These are phyloP conservation scores for Tubosaeta brunneosetosa DNA, from an alignment of 768 basidiomycete genomes.

Conservation along the genomic window DNA sequence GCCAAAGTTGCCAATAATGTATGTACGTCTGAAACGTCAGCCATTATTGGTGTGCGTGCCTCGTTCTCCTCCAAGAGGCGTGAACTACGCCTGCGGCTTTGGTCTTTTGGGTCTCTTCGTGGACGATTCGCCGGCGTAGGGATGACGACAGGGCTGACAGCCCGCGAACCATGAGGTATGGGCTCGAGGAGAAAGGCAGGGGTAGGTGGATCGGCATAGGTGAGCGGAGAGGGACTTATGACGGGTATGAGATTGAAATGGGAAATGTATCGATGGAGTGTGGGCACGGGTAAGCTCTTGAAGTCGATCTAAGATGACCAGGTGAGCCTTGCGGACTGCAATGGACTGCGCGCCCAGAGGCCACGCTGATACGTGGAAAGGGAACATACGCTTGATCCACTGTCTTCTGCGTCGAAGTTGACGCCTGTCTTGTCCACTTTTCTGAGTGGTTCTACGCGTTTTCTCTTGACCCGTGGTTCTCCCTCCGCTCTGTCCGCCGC, in stretches of 20 bases:
- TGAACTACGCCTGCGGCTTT: slow-evolving; percentile 61
- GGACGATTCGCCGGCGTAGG: slow-evolving; percentile 67
- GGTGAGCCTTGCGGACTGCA: slow-evolving; percentile 9
- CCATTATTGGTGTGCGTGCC: slow-evolving; percentile 59
- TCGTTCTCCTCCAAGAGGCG: slow-evolving; percentile 62
- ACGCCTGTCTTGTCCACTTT: slow-evolving; percentile 38
- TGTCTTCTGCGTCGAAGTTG: slow-evolving; percentile 28
- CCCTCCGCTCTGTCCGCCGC: slow-evolving; percentile 66
- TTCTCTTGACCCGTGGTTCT: slow-evolving; percentile 72
- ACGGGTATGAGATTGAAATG: slow-evolving; percentile 68
- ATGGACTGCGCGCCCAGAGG: neutral
- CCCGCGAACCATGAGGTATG: slow-evolving; percentile 40
- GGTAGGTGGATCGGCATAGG: slow-evolving; percentile 63
- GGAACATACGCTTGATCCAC: slow-evolving; percentile 28
- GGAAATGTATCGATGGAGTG: slow-evolving; percentile 67
- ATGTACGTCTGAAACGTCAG: slow-evolving; percentile 67
- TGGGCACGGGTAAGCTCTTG: slow-evolving; percentile 57
- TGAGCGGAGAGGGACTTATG: slow-evolving; percentile 66
- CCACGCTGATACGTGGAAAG: neutral
- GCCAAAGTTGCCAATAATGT: slow-evolving; percentile 62
- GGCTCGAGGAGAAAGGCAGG: slow-evolving; percentile 57
- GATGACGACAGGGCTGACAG: slow-evolving; percentile 44
- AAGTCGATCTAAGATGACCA: slow-evolving; percentile 62
- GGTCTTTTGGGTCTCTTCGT: slow-evolving; percentile 62
- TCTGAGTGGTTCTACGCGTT: slow-evolving; percentile 50